A percentile compares a stretch with the other conserved stretches of the same genome.
Evolutionary conservation across 495 filamentous ascomycete genomes (phyloP).

Genomic region (Poronia punctata): DNA sequence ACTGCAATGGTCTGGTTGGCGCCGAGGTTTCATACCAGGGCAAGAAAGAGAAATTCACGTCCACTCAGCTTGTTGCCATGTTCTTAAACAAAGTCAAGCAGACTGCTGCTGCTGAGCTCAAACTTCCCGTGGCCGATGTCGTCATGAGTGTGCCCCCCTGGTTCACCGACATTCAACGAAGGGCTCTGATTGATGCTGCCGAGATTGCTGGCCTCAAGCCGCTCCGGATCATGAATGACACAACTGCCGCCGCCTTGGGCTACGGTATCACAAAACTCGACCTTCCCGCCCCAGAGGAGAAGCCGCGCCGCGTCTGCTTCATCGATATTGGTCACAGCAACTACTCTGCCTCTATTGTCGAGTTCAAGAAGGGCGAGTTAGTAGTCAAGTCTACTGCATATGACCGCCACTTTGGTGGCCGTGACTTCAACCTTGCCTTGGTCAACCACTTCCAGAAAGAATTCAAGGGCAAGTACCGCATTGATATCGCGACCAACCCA

Average conservation of each 20-base stretch:
- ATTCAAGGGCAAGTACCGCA: constrained; percentile 88
- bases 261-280: constrained; percentile 97
- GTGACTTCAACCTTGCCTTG: constrained; percentile 91
- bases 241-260: constrained; percentile 89
- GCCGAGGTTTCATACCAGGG: constrained; percentile 90
- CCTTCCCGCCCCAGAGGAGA: constrained; percentile 82
- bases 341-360: constrained; percentile 88
- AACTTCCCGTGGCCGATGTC: constrained; percentile 87
- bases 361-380: constrained; percentile 96
- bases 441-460: constrained; percentile 92
- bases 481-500: constrained; percentile 79
- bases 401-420: constrained; percentile 95
- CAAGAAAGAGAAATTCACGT: constrained; percentile 88
- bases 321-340: constrained; percentile 96
- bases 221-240: constrained; percentile 95
- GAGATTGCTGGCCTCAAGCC: constrained; percentile 92
- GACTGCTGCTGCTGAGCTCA: constrained; percentile 80
- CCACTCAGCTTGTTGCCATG: constrained; percentile 88
- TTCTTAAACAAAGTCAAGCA: constrained; percentile 90
- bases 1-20: constrained; percentile 89
- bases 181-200: constrained; percentile 81
- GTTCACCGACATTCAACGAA: constrained; percentile 93
- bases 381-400: constrained; percentile 87
- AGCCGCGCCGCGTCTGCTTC: constrained; percentile 85
- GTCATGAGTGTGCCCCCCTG: constrained; percentile 92